These are phyloP conservation scores for Diaporthe sp. DNA, from an alignment of 2,329 filamentous ascomycete species.

Conservation along the genomic window DNA sequence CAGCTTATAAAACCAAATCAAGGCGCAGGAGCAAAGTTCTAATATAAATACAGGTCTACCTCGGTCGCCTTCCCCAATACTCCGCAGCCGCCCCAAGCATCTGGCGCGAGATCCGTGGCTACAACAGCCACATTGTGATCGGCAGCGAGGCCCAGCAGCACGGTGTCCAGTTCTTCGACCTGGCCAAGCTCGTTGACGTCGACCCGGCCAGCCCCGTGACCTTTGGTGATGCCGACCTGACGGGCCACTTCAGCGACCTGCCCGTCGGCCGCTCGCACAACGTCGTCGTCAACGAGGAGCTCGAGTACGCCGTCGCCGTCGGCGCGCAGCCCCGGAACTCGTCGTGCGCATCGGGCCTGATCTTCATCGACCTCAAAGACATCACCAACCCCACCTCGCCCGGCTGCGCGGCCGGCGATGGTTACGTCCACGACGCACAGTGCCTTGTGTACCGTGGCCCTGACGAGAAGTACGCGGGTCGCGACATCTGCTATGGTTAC, in stretches of 20 bases:
- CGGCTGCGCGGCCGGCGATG: slow-evolving; percentile 68
- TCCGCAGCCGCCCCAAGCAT: slow-evolving; percentile 49
- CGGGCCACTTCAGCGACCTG: slow-evolving; percentile 52
- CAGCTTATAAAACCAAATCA: background rate
- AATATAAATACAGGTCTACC: slow-evolving; percentile 49
- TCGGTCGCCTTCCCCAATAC: slow-evolving; percentile 61
- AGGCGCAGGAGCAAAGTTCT: background rate
- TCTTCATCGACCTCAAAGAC: slow-evolving; percentile 71
- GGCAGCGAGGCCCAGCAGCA: slow-evolving; percentile 62
- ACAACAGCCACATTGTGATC: slow-evolving; percentile 58
- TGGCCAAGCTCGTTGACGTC: slow-evolving; percentile 66
- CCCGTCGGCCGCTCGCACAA: slow-evolving; percentile 63
- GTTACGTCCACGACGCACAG: slow-evolving; percentile 74
- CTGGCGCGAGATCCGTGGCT: slow-evolving; percentile 60
- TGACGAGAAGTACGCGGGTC: slow-evolving; percentile 60
- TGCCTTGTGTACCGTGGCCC: slow-evolving; percentile 69
- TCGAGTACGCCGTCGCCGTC: slow-evolving; percentile 61
- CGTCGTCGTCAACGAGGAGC: slow-evolving; percentile 65
- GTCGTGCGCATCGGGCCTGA: slow-evolving; percentile 66
- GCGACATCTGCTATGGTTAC: slow-evolving; percentile 70
- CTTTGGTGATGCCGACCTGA: slow-evolving; percentile 54
- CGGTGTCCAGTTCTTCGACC: slow-evolving; percentile 74
- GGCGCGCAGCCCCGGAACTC: slow-evolving; percentile 55
- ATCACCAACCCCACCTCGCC: slow-evolving; percentile 65
- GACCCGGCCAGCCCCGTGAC: slow-evolving; percentile 55